Evolutionary conservation across 2,329 filamentous ascomycete species (phyloP), one percentile per base, ranked within the genome.

Genomic region (Daldinia sp.): DNA sequence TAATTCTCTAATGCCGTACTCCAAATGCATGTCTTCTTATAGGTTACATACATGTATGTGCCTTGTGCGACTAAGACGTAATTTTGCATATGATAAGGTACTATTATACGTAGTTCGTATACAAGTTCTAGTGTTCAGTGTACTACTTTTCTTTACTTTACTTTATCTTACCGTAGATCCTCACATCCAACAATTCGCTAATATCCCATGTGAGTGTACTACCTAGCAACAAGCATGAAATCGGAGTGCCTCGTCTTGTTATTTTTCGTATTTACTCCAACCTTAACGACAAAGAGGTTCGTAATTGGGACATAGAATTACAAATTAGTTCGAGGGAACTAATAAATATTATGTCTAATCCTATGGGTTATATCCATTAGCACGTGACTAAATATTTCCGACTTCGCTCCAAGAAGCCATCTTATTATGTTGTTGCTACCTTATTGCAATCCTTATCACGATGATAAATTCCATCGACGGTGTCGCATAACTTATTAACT

Each of bases 301-400:
- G 6, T 50, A 28, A 48, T 30, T 48, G 28, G 23, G 23, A 48
- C 23, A 3, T 6, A 28, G 23, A 28, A 30, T 28, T 48, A 28
- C 39, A 42, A 42, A 42, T 42, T 42, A 42, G 39, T 18, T 42
- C 5, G 44, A 50, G 6, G 7, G 15, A n/a, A 30, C 26, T 10
- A 50, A 30, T 23, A 30, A 50, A n/a, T 50, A 30, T 10, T 5
- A 30, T 23, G 9, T 5, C 15, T 28, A 50, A 50, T 18, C 26
- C 26, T 48, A 33, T 13, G 2, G 39, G 41, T 50, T 48, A 41
- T 51, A 39, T 50, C 20, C 5, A 37, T 26, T 18, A 12, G 23
- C 57, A 60, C 57, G 57, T 60, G 57, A 60, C 57, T 30, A 12
- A 51, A 4, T 51, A 33, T 42, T 33, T 44, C 57, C 57, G 57